A percentile compares a stretch with the other conserved stretches of the same genome.
Conservation (phyloP, 768 basidiomycete genomes). For the Infundibulicybe gibba region DNA sequence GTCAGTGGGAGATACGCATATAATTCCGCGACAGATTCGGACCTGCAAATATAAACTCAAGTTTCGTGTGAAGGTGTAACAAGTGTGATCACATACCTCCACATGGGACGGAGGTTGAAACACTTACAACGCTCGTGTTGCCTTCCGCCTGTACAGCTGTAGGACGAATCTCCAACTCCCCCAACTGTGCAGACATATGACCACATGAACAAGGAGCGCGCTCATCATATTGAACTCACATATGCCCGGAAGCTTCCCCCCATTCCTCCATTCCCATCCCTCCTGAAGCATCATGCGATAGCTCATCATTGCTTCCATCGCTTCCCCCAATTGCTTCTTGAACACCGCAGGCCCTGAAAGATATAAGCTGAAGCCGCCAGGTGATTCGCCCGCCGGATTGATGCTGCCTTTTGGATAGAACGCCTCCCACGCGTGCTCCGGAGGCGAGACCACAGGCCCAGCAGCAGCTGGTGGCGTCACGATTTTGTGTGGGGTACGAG, state of each 20-base stretch:
- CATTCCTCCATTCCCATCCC: constrained; percentile 67
- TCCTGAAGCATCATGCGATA: constrained; percentile 65
- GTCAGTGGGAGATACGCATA: constrained; percentile 68
- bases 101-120: constrained; percentile 72
- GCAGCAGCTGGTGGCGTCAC: constrained; percentile 22
- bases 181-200: too few relatives aligned
- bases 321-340: constrained; percentile 27
- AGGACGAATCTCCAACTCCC: constrained; percentile 52
- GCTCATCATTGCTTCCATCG: constrained; percentile 55
- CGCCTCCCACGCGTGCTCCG: constrained; percentile 54
- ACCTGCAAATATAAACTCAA: too few relatives aligned
- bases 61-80: too few relatives aligned
- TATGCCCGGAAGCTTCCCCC: constrained; percentile 74
- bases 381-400: constrained; percentile 45
- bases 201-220: too few relatives aligned
- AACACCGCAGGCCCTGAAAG: constrained; percentile 50
- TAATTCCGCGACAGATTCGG: constrained; percentile 54
- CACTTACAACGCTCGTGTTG: constrained; percentile 60
- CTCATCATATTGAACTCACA: constrained; percentile 41
- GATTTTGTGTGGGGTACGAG: constrained; percentile 27
- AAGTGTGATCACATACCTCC: constrained; percentile 48
- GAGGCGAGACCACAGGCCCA: constrained; percentile 8
- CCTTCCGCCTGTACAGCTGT: constrained; percentile 67
- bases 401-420: constrained; percentile 58
- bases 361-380: constrained; percentile 73